Evolutionary conservation across 2,329 filamentous ascomycete species (phyloP).

Genomic region (Chaetomium sp.): DNA sequence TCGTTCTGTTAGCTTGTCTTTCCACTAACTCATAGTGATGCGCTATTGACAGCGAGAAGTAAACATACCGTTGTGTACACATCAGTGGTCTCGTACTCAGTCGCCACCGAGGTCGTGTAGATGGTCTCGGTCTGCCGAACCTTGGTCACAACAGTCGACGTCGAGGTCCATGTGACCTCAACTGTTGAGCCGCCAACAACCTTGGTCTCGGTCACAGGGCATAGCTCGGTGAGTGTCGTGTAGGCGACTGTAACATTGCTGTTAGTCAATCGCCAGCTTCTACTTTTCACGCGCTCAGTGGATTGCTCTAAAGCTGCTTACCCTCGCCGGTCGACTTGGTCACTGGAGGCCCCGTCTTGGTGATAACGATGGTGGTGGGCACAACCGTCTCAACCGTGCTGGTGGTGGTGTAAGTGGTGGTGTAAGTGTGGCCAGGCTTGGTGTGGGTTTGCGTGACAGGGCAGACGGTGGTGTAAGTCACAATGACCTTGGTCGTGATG

Average conservation of each 20-base stretch:
- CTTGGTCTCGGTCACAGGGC: conserved; percentile 40
- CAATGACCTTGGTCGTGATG: conserved; percentile 19
- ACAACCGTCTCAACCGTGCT: conserved; percentile 32
- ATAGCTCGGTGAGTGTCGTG: conserved; percentile 38
- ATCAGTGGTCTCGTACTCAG: conserved; percentile 30
- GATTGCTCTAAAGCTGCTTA: conserved; percentile 2
- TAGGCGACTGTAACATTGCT: conserved; percentile 25
- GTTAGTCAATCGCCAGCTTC: conserved; percentile 23
- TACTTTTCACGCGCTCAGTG: neutral
- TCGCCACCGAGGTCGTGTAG: conserved; percentile 32
- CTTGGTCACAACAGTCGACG: conserved; percentile 29
- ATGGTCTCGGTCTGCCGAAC: conserved; percentile 29
- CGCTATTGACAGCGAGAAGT: neutral
- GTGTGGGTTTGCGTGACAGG: conserved; percentile 40
- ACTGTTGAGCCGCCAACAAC: conserved; percentile 37
- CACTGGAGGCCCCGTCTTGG: conserved; percentile 16
- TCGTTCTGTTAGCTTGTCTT: neutral
- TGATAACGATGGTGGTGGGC: conserved; percentile 24
- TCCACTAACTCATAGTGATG: neutral
- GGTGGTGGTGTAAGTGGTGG: conserved; percentile 40
- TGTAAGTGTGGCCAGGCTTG: conserved; percentile 33
- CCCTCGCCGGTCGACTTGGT: conserved; percentile 21
- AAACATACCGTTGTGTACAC: conserved; percentile 29
- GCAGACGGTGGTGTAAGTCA: conserved; percentile 31
- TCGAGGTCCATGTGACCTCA: conserved; percentile 36